A percentile compares a stretch with the other conserved stretches of the same genome.
phyloP scores from a whole-genome alignment of 305 asterid species.

The Nicotiana rustica region DNA sequence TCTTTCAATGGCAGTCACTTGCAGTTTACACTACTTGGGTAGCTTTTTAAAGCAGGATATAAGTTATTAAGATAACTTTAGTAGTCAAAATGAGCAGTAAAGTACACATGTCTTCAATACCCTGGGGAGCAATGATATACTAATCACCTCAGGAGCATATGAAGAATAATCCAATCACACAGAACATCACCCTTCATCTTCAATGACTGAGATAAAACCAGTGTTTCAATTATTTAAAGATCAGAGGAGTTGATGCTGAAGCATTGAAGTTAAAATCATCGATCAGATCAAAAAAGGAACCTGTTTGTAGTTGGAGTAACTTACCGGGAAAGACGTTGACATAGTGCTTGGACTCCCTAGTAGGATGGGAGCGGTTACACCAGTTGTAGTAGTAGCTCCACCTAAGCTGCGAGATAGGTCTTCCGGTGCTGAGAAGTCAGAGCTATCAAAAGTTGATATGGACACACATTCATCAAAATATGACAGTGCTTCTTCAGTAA shows the following conservation, averaged over 20 bases:
- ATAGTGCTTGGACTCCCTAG: constrained; percentile 49
- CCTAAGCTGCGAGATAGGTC: constrained; percentile 59
- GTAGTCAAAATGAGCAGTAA: constrained; percentile 12
- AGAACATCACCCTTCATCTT: background rate
- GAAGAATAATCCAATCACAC: background rate
- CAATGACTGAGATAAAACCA: background rate
- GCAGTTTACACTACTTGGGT: constrained; percentile 15
- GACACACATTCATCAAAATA: constrained; percentile 95
- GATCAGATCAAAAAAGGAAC: constrained; percentile 47
- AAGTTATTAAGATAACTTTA: constrained; percentile 1
- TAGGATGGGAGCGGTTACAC: constrained; percentile 44
- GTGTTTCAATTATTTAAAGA: background rate
- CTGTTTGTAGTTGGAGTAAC: constrained; percentile 52
- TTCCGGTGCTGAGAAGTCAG: constrained; percentile 96
- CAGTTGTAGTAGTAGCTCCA: constrained; percentile 42
- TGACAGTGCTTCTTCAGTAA: constrained; percentile 88
- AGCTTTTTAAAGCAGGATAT: background rate
- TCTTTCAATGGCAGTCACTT: background rate
- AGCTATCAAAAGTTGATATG: constrained; percentile 91
- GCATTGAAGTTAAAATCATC: background rate
- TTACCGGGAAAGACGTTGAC: constrained; percentile 43
- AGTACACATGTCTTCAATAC: background rate
- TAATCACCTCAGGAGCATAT: background rate
- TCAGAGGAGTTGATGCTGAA: background rate
- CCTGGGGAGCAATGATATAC: background rate